Evolutionary conservation across 768 basidiomycete species (phyloP), one percentile per base, ranked within the genome.

Genomic region (Lactarius sanguifluus): DNA sequence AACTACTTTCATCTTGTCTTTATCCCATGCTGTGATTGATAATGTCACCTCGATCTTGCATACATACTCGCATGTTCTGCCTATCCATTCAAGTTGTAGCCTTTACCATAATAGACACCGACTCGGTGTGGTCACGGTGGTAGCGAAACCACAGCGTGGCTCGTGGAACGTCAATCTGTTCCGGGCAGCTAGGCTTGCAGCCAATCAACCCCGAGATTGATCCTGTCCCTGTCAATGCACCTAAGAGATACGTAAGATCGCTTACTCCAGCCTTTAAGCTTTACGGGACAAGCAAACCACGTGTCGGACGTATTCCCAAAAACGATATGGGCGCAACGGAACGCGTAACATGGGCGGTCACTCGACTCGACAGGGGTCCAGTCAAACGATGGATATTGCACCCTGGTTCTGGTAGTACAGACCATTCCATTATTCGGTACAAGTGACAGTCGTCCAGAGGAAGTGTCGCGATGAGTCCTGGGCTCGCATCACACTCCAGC

Each of bases 31-130:
- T 38, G 45, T 54, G 56, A 41, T 66, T 38, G 50, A 66, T 52
- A 52, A 50, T 62, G 43, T 67, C 61, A 62, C 16, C 52, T 58
- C n/a, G 57, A 34, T 59, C 61, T 62, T 54, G 57, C 57, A 54
- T 59, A 59, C 50, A 59, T 32, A 30, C 32, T 52, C 50, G 54
- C 41, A 66, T 66, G 28, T n/a, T 58, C 36, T 23, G 57, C 62
- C 56, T 28, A 43, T 54, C 12, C 50, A 54, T 38, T 12, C 50
- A 54, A 43, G 7, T 41, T 67, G 66, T 67, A 63, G 9, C 57
- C 9, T 18, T 54, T 55, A 43, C 40, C 10, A 25, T 57, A 41
- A 40, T 45, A 45, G 47, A 40, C 56, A 57, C 47, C 56, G 15
- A 54, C n/a, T 50, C 28, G 40, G 41, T 20, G 43, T 36, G 25